Base-by-base conservation (phyloP, 208 protist species). In the Entamoeba dispar region DNA sequence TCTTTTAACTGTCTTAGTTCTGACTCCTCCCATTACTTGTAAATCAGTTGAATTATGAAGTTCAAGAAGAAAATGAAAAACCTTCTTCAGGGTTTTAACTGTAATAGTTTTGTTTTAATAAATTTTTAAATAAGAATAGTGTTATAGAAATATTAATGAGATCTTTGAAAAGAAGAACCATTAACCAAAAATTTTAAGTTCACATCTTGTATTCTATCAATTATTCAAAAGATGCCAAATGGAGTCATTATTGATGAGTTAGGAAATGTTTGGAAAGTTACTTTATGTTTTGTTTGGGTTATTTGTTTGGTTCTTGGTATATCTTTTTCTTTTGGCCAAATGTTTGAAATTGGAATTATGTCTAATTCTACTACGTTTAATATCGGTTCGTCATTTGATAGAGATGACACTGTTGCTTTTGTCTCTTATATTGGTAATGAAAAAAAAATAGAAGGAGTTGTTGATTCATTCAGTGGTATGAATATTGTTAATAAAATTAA, bases 1-100 rank as follows among this genome's bases (percentile, higher is more conserved):
- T 95, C 98, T 98, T 97, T 99, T 99, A 94, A 99, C 97, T 91
- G 98, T 99, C 97, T 99, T 99, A 15, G 98, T 99, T 94, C 98
- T 96, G 95, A 99, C 99, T 93, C 98, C 98, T 96, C 98, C 98
- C 98, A 55, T 55, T 55, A 19, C 14, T 55, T 55, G 50, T 55
- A 55, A 55, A 55, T 55, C 50, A 55, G 50, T 55, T 55, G 50
- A 55, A 55, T 17, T 55, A 55, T 19, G 15, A 55, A 55, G 50
- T 55, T 55, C 50, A 55, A 55, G 1, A 17, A 6, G 0, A 55
- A 55, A 17, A 55, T 19, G 0, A 55, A 55, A 55, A 55, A 10
- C 50, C 15, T 52, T 19, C 4, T 52, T 52, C 50, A 17, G 15
- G 50, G 1, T 8, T 55, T 55, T 55, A 47, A 47, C 4, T 47